Percentiles rank a stretch among this genome's conserved stretches.
These are phyloP conservation scores for Chionographis japonica DNA, from an alignment of 106 monocot genomes.

Conservation along the genomic window DNA sequence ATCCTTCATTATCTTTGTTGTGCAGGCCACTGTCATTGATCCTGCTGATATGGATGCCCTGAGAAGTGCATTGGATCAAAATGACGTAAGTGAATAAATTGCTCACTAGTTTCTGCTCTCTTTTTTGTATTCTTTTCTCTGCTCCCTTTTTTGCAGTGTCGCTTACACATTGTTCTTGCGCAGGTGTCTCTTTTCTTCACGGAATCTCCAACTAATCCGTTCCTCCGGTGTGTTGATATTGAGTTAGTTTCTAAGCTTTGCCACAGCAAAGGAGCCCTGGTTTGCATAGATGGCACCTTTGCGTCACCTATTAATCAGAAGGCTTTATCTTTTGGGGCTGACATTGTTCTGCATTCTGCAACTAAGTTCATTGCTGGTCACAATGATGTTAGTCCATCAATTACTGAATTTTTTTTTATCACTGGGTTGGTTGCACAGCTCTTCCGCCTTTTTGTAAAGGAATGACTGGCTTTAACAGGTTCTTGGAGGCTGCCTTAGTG, in stretches of 20 bases:
- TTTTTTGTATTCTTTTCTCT: constrained; percentile 1
- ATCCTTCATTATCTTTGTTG: neutral
- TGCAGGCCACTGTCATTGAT: constrained; percentile 82
- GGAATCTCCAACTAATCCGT: constrained; percentile 95
- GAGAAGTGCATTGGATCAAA: constrained; percentile 57
- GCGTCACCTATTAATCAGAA: constrained; percentile 98
- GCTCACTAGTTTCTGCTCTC: neutral
- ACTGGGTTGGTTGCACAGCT: neutral
- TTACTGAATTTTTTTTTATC: neutral
- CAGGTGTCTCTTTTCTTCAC: constrained; percentile 98
- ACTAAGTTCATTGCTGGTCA: constrained; percentile 95
- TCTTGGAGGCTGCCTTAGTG: constrained; percentile 93
- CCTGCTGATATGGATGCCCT: constrained; percentile 82
- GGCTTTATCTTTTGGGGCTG: constrained; percentile 83
- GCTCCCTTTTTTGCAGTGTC: neutral
- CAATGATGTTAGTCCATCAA: constrained; percentile 76
- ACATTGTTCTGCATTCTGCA: constrained; percentile 89
- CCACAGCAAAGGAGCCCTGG: constrained; percentile 76
- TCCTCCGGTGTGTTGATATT: constrained; percentile 89
- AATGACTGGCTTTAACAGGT: constrained; percentile 39
- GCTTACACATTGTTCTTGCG: neutral
- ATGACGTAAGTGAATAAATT: constrained; percentile 45
- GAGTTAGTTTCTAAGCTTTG: constrained; percentile 82
- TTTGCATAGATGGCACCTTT: constrained; percentile 97
- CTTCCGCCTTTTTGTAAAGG: neutral